Conservation (phyloP, 176 grass and related monocot species). For the Melocanna baccifera region DNA sequence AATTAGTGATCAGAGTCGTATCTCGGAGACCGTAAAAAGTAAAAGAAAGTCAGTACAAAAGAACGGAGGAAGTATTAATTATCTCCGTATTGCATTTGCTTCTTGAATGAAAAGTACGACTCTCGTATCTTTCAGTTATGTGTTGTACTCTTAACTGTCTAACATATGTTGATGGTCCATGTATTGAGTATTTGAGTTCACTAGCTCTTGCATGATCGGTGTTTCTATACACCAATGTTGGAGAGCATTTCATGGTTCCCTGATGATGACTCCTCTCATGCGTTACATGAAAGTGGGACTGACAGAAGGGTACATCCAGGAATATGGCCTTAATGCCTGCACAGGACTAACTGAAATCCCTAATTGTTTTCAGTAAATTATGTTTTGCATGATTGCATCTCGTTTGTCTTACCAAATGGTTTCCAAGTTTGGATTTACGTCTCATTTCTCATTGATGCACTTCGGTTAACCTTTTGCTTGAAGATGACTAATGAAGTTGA, state of each 20-base stretch:
- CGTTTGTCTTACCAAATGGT: background rate
- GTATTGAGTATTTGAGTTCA: background rate
- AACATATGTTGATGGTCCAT: background rate
- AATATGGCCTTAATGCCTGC: constrained; percentile 10
- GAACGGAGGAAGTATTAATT: background rate
- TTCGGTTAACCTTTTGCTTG: background rate
- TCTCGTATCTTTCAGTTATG: background rate
- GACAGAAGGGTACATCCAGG: background rate
- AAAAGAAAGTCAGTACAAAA: too few species aligned
- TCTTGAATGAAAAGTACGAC: background rate
- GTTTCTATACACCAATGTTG: background rate
- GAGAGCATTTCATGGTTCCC: constrained; percentile 7
- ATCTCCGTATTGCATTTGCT: background rate
- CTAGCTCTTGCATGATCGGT: background rate
- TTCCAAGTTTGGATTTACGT: background rate
- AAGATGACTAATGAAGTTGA: background rate
- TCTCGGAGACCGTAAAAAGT: too few species aligned
- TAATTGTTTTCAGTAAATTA: background rate
- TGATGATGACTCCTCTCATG: background rate
- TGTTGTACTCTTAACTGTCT: background rate
- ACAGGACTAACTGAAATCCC: constrained; percentile 4
- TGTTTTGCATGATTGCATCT: background rate
- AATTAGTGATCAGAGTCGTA: too few species aligned
- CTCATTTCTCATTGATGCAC: background rate
- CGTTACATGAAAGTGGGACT: background rate